Base-by-base conservation (phyloP, 2,329 filamentous ascomycete species). In the Parafenestella ontariensis region DNA sequence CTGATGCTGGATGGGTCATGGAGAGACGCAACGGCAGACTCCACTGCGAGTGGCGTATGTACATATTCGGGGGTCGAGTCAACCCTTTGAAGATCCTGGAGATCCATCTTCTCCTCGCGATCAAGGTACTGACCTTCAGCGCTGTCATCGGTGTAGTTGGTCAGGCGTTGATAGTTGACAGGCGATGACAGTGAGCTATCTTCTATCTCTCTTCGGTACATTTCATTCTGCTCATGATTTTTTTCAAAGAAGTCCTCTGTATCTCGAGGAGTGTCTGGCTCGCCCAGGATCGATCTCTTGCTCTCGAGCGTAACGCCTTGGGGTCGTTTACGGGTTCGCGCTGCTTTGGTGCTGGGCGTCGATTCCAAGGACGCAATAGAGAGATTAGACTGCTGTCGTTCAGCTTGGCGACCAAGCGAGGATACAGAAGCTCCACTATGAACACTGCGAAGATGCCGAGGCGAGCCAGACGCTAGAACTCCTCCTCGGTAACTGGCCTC, bases 1-100 rank as follows among this genome's bases (percentile, higher is more conserved):
- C 78, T 93, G 48, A 96, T 72, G 11, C 89, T 85, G 2, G 92
- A 96, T 0, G 92, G 94, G 17, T 92, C 91, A 65, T 95, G 89
- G 6, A 98, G 80, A 15, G 93, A 97, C 7, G 94, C 94, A 10
- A 98, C 93, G 9, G 90, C 90, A 13, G 93, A 97, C 75, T 97
- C 93, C 0, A 96, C 87, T 2, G 85, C 91, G 29, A 87, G 71
- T 1, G 85, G 86, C 1, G 86, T 87, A 64, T 92, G 87, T 3
- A 96, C 83, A 68, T 92, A 89, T 62, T 91, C 83, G 1, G 92
- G 89, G 64, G 91, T 96, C 10, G 87, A 87, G 37, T 85, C 89
- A 42, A 92, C 78, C 18, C 85, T 86, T 26, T 85, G 86, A 23
- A 96, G 86, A 51, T 90, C 85, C 64, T 91, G 89, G 20, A 87